A percentile compares a stretch with the other conserved stretches of the same genome.
Evolutionary conservation across 1,284 basidiomycete species (phyloP).

Genomic region (Mycena sp.): DNA sequence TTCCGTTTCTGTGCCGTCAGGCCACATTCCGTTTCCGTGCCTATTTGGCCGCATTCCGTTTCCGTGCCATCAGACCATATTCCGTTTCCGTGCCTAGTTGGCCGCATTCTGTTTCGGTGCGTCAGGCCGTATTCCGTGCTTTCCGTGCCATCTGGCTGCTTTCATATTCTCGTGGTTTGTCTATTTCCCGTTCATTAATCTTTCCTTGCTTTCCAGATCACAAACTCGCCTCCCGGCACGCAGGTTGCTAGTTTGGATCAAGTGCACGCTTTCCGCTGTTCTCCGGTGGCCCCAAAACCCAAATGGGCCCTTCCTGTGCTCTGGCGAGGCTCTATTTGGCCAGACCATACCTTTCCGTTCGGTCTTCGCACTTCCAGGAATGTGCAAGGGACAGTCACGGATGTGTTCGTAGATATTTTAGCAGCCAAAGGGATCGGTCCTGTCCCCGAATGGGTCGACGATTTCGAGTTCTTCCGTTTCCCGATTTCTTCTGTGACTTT

Average conservation of each 20-base stretch:
- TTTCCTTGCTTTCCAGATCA: background rate
- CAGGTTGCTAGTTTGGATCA: slow-evolving; percentile 42
- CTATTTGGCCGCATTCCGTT: too few relatives aligned
- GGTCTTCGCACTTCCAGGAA: slow-evolving; percentile 1
- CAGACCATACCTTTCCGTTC: slow-evolving; percentile 32
- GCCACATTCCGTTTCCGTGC: too few relatives aligned
- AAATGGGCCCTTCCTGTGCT: slow-evolving; percentile 35
- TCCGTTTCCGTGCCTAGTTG: too few relatives aligned
- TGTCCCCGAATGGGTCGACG: slow-evolving; percentile 5
- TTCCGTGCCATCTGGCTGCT: too few relatives aligned
- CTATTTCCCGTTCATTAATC: too few relatives aligned
- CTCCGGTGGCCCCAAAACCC: slow-evolving; percentile 36
- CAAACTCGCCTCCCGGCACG: slow-evolving; percentile 30
- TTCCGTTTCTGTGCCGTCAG: too few relatives aligned
- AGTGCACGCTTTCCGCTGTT: slow-evolving; percentile 40
- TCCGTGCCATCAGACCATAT: too few relatives aligned
- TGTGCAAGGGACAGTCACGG: background rate
- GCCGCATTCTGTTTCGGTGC: too few relatives aligned
- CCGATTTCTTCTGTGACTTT: background rate
- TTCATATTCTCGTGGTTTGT: background rate
- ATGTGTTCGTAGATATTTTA: background rate
- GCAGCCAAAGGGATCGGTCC: background rate
- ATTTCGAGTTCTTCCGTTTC: slow-evolving; percentile 7
- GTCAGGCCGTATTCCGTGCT: too few relatives aligned
- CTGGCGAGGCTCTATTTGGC: slow-evolving; percentile 32